A percentile compares a stretch with the other conserved stretches of the same genome.
Conservation (phyloP, 352 stramenopile species). For the Phytopythium vexans region DNA sequence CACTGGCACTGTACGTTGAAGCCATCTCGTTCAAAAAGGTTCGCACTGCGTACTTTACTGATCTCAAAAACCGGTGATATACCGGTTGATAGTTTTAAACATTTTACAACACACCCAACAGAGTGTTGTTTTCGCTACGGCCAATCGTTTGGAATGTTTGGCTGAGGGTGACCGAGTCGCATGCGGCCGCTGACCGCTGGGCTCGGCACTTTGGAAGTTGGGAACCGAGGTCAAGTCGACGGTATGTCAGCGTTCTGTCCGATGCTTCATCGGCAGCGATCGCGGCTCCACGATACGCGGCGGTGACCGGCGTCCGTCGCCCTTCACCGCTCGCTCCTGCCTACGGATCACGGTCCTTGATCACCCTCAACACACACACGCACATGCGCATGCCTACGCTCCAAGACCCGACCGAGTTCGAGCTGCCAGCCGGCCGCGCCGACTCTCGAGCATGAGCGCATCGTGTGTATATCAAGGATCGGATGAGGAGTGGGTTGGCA, state of each 20-base stretch:
- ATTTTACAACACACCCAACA: not conserved
- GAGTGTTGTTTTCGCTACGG: slow-evolving; percentile 4
- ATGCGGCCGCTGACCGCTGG: not conserved
- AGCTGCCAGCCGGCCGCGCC: slow-evolving; percentile 32
- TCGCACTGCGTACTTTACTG: too few relatives aligned
- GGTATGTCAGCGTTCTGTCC: slow-evolving; percentile 47
- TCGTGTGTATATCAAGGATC: slow-evolving; percentile 86
- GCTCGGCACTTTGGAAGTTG: slow-evolving; percentile 75
- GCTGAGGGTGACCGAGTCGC: slow-evolving; percentile 2
- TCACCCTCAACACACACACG: not conserved
- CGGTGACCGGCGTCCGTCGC: slow-evolving; percentile 1
- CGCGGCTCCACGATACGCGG: not conserved
- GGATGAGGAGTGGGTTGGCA: slow-evolving; percentile 31
- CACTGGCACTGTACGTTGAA: too few relatives aligned
- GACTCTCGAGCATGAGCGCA: slow-evolving; percentile 23
- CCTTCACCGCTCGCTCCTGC: not conserved
- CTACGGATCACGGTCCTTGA: not conserved
- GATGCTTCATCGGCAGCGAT: not conserved
- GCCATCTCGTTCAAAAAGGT: too few relatives aligned
- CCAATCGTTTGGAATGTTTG: slow-evolving; percentile 9
- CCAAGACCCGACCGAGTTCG: slow-evolving; percentile 1
- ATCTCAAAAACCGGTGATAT: too few relatives aligned
- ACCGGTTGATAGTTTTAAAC: slow-evolving; percentile 1
- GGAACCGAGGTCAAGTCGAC: slow-evolving; percentile 58
- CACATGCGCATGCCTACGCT: not conserved